Evolutionary conservation across 148 eudicot genomes (phyloP).

Genomic region (Rhododendron molle): DNA sequence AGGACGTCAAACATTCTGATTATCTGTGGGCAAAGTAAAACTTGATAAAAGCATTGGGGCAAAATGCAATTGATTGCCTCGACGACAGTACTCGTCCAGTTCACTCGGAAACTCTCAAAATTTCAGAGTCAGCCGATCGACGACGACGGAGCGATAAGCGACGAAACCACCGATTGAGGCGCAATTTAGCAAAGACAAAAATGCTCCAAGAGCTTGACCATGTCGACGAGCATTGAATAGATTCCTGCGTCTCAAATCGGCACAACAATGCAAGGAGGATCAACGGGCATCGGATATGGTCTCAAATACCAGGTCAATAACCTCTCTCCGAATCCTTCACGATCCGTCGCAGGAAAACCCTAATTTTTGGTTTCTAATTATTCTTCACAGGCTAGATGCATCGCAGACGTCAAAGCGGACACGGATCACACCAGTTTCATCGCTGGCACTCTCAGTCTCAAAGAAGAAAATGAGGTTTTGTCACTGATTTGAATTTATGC

Average conservation of each 20-base stretch:
- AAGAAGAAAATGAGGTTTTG: slow-evolving; percentile 92
- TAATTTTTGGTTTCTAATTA: slow-evolving; percentile 7
- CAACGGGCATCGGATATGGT: slow-evolving; percentile 89
- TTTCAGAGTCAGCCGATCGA: not conserved
- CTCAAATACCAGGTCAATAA: slow-evolving; percentile 78
- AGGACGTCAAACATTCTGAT: not conserved
- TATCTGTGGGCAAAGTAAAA: not conserved
- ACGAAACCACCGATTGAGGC: not conserved
- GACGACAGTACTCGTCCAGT: not conserved
- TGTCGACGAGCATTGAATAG: not conserved
- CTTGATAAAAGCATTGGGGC: not conserved
- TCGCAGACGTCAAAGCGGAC: slow-evolving; percentile 93
- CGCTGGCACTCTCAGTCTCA: slow-evolving; percentile 93
- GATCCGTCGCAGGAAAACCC: slow-evolving; percentile 10
- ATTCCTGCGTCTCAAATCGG: not conserved
- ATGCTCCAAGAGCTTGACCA: not conserved
- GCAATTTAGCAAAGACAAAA: not conserved
- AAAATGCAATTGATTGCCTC: not conserved
- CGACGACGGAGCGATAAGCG: not conserved
- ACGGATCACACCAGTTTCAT: slow-evolving; percentile 97
- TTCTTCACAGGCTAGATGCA: slow-evolving; percentile 72
- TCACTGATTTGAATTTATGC: not conserved
- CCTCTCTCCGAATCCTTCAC: not conserved
- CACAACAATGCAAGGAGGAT: slow-evolving; percentile 71
- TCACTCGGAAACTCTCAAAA: not conserved